Conservation (phyloP, 495 filamentous ascomycete genomes). For the Daldinia concentrica region DNA sequence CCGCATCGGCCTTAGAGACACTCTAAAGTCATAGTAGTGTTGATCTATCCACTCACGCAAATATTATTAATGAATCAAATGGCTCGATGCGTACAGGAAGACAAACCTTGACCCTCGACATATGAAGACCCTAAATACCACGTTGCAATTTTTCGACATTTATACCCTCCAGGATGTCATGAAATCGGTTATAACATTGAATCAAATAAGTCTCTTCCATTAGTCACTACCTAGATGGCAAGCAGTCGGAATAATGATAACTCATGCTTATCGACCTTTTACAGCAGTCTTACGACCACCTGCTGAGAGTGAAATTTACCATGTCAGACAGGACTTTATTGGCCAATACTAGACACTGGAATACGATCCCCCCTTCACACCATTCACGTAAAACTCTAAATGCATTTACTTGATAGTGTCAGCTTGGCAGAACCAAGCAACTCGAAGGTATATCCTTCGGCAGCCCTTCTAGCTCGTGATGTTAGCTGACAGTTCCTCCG, state of each 20-base stretch:
- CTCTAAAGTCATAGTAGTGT: neutral
- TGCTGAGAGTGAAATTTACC: neutral
- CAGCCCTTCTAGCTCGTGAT: neutral
- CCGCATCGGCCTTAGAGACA: neutral
- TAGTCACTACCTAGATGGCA: neutral
- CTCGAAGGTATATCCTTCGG: neutral
- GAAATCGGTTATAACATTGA: neutral
- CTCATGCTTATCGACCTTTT: neutral
- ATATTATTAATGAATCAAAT: neutral
- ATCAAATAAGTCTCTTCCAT: neutral
- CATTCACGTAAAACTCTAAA: conserved; percentile 2
- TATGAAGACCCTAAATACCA: neutral
- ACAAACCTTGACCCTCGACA: neutral
- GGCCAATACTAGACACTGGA: neutral
- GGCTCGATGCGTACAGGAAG: neutral
- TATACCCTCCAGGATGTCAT: neutral
- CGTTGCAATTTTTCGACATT: neutral
- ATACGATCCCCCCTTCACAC: neutral
- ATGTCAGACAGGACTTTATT: neutral
- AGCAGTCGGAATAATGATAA: neutral
- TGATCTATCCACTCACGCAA: neutral
- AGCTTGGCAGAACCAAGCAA: neutral
- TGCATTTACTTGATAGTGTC: neutral
- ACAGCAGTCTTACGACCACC: neutral
- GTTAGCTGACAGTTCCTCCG: neutral